Evolutionary conservation across 805 yeast genomes (phyloP), one percentile per base, ranked within the genome.

Genomic region (Suhomyces emberorum): DNA sequence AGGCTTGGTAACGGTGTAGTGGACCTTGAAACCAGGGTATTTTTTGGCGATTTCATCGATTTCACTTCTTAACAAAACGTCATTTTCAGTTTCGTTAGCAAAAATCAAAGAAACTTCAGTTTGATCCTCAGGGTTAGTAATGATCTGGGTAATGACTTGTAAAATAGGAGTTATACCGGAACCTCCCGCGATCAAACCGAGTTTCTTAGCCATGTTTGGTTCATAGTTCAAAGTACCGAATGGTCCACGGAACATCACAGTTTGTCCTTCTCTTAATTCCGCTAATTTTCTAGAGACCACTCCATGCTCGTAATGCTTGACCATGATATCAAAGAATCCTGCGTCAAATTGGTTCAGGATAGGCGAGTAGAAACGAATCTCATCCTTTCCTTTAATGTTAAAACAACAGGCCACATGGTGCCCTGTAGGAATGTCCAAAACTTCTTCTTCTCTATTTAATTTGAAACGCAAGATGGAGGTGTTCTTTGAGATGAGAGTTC

Each of bases 121-220:
- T 21, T 55, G 24, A 56, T 83, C 89, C 39, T 72, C 79, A 3
- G 87, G 80, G 18, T 81, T 77, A 12, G 88, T 83, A 43, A 83
- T 76, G 34, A 83, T 70, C 41, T 75, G 75, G 42, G 84, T 79
- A 35, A 85, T 68, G 11, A 89, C 83, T 62, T 88, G 95, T 52
- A 84, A 72, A 63, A 87, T 80, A 25, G 97, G 96, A 7, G 96
- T 87, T 44, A 89, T 82, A 35, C 97, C 95, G 0, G 91, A 78
- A 14, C 95, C 95, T 47, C 93, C 95, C 6, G 89, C 91, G 48
- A 85, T 69, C 64, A 85, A 70, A 14, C 80, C 79, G 39, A 85
- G 69, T 41, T 79, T 76, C 42, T 73, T 73, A 27, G 79, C 81
- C 65, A 77, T 73, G 53, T 82, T 82, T 17, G 71, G 48, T 27